Evolutionary conservation across 140 eudicot species (phyloP), one percentile per base, ranked within the genome.

Genomic region (Erigeron philadelphicus): DNA sequence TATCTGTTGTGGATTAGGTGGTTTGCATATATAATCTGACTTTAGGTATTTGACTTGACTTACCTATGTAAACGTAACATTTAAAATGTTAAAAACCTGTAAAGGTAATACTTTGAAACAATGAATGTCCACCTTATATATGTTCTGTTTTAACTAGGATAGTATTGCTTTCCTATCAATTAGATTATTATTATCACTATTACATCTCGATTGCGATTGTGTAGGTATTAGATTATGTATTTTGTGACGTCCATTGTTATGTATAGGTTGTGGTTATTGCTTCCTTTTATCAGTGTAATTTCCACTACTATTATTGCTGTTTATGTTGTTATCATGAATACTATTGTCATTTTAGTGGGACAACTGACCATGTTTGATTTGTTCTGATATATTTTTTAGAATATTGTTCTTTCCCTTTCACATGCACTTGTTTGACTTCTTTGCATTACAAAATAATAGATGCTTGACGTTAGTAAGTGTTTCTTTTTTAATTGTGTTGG

Each of bases 401-500:
- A 31, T 31, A 31, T 50, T n/a, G 57, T 50, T 15, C 11, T 64
- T 55, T 45, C 16, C 52, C 63, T 71, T 68, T 71, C 61, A 61
- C 13, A 70, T 66, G 35, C 48, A 44, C 12, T 58, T 31, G 38
- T 31, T 31, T 31, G 38, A 31, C 38, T 31, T 31, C 38, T 2
- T 31, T 31, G 3, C 38, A 31, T 31, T 31, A 31, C 38, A 31
- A 31, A 31, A 31, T 2, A 31, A 31, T 31, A n/a, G 67, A 55
- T 73, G 58, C 45, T 70, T 49, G 43, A 41, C 40, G 16, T 67
- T n/a, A 65, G 21, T 67, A 16, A 67, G 41, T 23, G 15, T 35
- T 81, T n/a, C 54, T 64, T 45, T 15, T 64, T 18, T 19, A 61
- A 43, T 59, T 64, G 53, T 70, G 42, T 52, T 16, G 7, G 15